Conservation (phyloP, 2,329 filamentous ascomycete genomes). For the Penicillium frequentans region DNA sequence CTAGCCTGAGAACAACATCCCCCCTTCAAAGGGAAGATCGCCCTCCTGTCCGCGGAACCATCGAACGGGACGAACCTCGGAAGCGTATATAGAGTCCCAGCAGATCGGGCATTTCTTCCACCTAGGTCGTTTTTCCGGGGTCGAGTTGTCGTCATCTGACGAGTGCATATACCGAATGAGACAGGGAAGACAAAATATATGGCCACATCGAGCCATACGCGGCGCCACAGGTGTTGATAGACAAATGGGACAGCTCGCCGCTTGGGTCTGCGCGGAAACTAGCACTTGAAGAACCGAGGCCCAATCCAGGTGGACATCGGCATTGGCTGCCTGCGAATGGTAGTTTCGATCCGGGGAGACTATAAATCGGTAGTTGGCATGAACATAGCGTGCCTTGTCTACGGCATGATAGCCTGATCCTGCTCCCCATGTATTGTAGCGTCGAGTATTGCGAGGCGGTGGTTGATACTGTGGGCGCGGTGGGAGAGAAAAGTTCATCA, state of each 20-base stretch:
- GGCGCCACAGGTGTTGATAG: conserved; percentile 89
- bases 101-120: conserved; percentile 98
- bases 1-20: conserved; percentile 84
- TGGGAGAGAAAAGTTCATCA: conserved; percentile 87
- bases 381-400: conserved; percentile 89
- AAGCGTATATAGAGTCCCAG: conserved; percentile 88
- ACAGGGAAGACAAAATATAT: conserved; percentile 94
- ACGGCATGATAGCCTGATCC: conserved; percentile 86
- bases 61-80: conserved; percentile 82
- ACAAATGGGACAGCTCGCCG: conserved; percentile 89
- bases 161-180: conserved; percentile 95
- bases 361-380: conserved; percentile 97
- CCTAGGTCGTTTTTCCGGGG: conserved; percentile 66
- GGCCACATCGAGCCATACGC: conserved; percentile 94
- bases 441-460: conserved; percentile 62
- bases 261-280: conserved; percentile 84
- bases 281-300: conserved; percentile 85
- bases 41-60: conserved; percentile 91
- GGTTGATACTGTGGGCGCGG: conserved; percentile 63
- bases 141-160: conserved; percentile 66
- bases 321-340: conserved; percentile 74
- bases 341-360: conserved; percentile 83
- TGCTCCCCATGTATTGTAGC: conserved; percentile 77
- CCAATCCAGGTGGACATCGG: conserved; percentile 91
- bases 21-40: conserved; percentile 74